Evolutionary conservation across 139 green algal species (phyloP).

Genomic region (Penium margaritaceum): DNA sequence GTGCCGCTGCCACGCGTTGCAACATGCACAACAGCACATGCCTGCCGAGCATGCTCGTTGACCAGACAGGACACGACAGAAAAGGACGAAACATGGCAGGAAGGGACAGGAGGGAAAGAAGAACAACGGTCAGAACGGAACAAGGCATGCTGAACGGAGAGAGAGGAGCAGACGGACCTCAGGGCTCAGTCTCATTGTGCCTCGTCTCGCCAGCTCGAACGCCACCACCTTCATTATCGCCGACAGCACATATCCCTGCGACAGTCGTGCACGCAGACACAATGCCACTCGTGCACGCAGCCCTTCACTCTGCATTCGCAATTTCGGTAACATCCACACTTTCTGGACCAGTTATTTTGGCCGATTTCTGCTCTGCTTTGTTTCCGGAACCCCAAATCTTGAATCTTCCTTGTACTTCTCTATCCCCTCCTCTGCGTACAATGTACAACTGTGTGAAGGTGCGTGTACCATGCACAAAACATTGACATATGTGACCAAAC

Average conservation of each 20-base stretch:
- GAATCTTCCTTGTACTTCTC: too few relatives aligned
- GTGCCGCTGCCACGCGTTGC: too few relatives aligned
- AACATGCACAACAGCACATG: too few relatives aligned
- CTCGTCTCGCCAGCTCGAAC: slow-evolving; percentile 22
- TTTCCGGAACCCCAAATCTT: too few relatives aligned
- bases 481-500: too few relatives aligned
- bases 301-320: too few relatives aligned
- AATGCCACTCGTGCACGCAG: not conserved
- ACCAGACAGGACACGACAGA: too few relatives aligned
- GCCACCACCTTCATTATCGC: slow-evolving; percentile 35
- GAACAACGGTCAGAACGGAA: not conserved
- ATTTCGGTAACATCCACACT: too few relatives aligned
- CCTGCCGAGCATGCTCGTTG: too few relatives aligned
- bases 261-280: not conserved
- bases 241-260: slow-evolving; percentile 32
- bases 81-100: not conserved
- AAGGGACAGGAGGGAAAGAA: not conserved
- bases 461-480: too few relatives aligned
- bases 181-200: slow-evolving; percentile 6
- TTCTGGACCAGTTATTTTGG: not conserved
- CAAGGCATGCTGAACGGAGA: not conserved
- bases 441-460: too few relatives aligned
- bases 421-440: too few relatives aligned
- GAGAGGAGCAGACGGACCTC: not conserved
- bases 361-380: not conserved